phyloP scores from a whole-genome alignment of 2,329 filamentous ascomycete genomes.

The Aspergillus floridensis region DNA sequence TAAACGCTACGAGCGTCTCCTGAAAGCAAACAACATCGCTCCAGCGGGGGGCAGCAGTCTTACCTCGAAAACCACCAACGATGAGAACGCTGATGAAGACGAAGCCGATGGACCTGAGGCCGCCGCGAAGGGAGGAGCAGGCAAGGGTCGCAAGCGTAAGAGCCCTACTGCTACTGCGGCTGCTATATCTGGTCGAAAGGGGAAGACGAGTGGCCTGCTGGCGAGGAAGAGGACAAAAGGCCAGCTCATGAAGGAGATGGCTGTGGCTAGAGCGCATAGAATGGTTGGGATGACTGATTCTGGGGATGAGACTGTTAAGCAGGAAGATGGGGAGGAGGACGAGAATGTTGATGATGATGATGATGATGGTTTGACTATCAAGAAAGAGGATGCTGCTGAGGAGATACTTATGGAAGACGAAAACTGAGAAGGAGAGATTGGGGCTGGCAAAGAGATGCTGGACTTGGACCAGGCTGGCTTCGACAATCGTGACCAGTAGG shows the following conservation, averaged over 20 bases:
- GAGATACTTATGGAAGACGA: background rate
- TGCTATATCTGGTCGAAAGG: background rate
- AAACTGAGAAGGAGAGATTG: too few species aligned
- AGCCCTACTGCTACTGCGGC: background rate
- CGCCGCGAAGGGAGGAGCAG: background rate
- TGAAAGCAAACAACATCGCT: slow-evolving; percentile 50
- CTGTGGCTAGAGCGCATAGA: slow-evolving; percentile 11
- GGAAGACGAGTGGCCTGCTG: background rate
- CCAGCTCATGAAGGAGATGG: slow-evolving; percentile 8
- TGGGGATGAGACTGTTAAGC: background rate
- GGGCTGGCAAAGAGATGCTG: background rate
- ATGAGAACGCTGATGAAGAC: slow-evolving; percentile 14
- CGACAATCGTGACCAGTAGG: too few species aligned
- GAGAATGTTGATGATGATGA: background rate
- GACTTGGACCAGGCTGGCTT: background rate
- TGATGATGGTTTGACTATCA: background rate
- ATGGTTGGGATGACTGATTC: slow-evolving; percentile 1
- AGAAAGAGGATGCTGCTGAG: slow-evolving; percentile 3
- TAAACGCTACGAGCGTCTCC: slow-evolving; percentile 66
- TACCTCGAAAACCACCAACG: slow-evolving; percentile 7
- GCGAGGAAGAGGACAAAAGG: slow-evolving; percentile 15
- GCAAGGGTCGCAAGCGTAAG: slow-evolving; percentile 1
- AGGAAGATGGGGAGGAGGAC: slow-evolving; percentile 1
- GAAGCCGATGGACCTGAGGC: background rate
- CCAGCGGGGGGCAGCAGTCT: slow-evolving; percentile 16